These are phyloP conservation scores for Noccaea bulbosa DNA, from an alignment of 345 rosid species.

Conservation along the genomic window DNA sequence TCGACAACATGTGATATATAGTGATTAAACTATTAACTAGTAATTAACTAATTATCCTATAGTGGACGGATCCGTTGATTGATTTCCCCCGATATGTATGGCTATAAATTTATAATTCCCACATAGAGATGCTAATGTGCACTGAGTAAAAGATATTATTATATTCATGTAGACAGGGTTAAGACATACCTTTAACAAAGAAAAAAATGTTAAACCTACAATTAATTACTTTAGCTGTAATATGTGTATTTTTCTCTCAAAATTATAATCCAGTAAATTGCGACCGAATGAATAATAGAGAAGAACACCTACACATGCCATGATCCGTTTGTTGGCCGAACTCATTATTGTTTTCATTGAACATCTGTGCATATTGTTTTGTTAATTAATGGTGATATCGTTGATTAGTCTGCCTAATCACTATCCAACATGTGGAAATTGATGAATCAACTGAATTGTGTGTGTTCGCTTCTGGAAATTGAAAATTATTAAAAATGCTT, in stretches of 20 bases:
- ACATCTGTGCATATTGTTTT: constrained; percentile 13
- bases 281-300: constrained; percentile 6
- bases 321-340: constrained; percentile 26
- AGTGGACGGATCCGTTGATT: background rate
- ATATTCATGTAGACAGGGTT: background rate
- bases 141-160: background rate
- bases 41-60: too few species aligned
- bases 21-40: too few species aligned
- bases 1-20: too few species aligned
- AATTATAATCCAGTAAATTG: background rate
- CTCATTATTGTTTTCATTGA: constrained; percentile 22
- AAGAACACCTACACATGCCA: constrained; percentile 31
- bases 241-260: background rate
- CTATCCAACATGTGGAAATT: constrained; percentile 31
- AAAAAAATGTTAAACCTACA: background rate
- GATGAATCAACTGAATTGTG: constrained; percentile 1
- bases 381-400: constrained; percentile 8
- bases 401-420: constrained; percentile 35
- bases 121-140: constrained; percentile 8
- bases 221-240: constrained; percentile 16
- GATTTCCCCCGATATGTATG: background rate
- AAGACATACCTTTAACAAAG: too few species aligned
- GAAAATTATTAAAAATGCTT: background rate
- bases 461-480: background rate
- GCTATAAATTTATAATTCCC: background rate